Evolutionary conservation across 768 basidiomycete species (phyloP).

Genomic region (Termitomyces sp.): DNA sequence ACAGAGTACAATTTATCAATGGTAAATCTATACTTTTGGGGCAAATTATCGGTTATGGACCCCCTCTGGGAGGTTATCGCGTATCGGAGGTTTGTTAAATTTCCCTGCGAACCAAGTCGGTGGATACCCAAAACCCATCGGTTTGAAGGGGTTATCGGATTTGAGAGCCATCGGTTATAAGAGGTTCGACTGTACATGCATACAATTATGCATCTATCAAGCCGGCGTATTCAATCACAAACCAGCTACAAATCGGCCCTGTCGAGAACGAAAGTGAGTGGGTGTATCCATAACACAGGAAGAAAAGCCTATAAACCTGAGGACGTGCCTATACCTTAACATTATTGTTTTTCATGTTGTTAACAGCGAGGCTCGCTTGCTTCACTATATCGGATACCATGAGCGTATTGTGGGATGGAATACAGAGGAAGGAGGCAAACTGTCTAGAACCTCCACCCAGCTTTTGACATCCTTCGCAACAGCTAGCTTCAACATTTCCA

Average conservation of each 20-base stretch:
- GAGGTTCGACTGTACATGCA: background rate
- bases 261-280: background rate
- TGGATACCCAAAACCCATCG: too few relatives aligned
- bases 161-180: too few relatives aligned
- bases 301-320: constrained; percentile 20
- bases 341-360: constrained; percentile 38
- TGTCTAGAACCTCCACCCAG: constrained; percentile 39
- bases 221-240: too few relatives aligned
- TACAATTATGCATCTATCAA: background rate
- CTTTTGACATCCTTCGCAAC: constrained; percentile 46
- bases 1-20: too few relatives aligned
- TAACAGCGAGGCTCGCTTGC: constrained; percentile 41
- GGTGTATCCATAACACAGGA: background rate
- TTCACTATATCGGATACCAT: constrained; percentile 25
- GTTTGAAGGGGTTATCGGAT: too few relatives aligned
- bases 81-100: too few relatives aligned
- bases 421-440: constrained; percentile 13
- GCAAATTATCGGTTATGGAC: too few relatives aligned
- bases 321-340: constrained; percentile 52
- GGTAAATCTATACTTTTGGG: too few relatives aligned
- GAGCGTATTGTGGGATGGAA: background rate
- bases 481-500: constrained; percentile 55
- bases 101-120: too few relatives aligned
- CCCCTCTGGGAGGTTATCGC: too few relatives aligned
- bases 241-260: background rate